These are phyloP conservation scores for Boletus tylopilopsis DNA, from an alignment of 768 basidiomycete genomes.

Conservation along the genomic window DNA sequence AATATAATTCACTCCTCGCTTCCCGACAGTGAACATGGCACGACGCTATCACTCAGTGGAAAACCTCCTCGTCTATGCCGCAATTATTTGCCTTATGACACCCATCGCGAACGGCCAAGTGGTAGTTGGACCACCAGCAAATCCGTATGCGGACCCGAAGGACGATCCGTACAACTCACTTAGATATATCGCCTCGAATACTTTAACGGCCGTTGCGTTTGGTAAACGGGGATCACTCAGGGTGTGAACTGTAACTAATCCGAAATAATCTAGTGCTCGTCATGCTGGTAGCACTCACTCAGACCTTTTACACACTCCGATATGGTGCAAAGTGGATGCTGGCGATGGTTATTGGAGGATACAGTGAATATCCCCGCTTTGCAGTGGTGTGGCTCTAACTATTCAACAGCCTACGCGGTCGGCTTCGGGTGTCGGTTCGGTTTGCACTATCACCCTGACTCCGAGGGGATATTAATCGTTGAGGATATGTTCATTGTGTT, in stretches of 20 bases:
- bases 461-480: slow-evolving; percentile 47
- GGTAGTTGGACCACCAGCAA: background rate
- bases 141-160: slow-evolving; percentile 38
- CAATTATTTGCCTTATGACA: background rate
- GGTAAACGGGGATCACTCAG: slow-evolving; percentile 27
- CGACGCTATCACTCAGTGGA: background rate
- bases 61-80: background rate
- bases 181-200: slow-evolving; percentile 53
- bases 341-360: slow-evolving; percentile 57
- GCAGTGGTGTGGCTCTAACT: background rate
- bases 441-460: slow-evolving; percentile 51
- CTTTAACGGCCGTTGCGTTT: slow-evolving; percentile 47
- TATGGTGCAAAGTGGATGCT: slow-evolving; percentile 58
- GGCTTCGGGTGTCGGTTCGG: slow-evolving; percentile 57
- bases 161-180: slow-evolving; percentile 52
- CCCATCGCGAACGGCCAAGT: background rate
- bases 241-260: background rate
- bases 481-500: slow-evolving; percentile 61
- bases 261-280: slow-evolving; percentile 25
- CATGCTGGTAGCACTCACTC: slow-evolving; percentile 39
- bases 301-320: slow-evolving; percentile 40
- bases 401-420: slow-evolving; percentile 46
- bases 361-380: slow-evolving; percentile 36
- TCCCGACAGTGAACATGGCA: background rate
- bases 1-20: background rate